Evolutionary conservation across 1,139 yeast genomes (phyloP), one percentile per base, ranked within the genome.

Genomic region (Geotrichum australiense): DNA sequence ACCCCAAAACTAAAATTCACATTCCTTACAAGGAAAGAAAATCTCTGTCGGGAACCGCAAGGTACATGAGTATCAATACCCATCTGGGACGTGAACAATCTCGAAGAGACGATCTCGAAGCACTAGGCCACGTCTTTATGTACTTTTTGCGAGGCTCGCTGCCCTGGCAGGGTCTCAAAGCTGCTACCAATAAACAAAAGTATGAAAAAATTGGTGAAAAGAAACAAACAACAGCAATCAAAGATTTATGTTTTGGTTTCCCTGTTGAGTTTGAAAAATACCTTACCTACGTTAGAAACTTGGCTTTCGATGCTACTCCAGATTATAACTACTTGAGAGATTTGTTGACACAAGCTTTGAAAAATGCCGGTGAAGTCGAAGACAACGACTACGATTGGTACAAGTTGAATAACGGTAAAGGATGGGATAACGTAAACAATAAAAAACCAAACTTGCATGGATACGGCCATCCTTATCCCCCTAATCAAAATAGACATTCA

Each of bases 151-250:
- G 94, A 53, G 98, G 98, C 38, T 87, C 85, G 50, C 74, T 91
- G 57, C 98, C 98, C 39, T 91, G 98, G 98, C 98, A 91, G 68
- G 97, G 98, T 22, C 73, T 91, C 52, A 89, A 89, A 65, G 98
- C 97, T n/a, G 94, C 95, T 51, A 87, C 94, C 30, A 91, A 91
- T 68, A 91, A 91, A 66, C 87, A 84, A 59, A 91, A 91, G 64
- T 91, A 91, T 63, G 97, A 91, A 64, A 89, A 87, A 62, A 91
- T 91, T 64, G 97, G 96, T 48, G 91, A 85, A 57, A 89, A 89
- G 64, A 89, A 89, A 66, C 85, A 87, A 63, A 75, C 91, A 8
- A 83, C 96, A 5, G 77, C 82, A 23, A 81, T 91, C 33, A 71
- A 71, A 45, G 87, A 84, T 39, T 68, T 89, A 50, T 81, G 95